A percentile compares a stretch with the other conserved stretches of the same genome.
Conservation (phyloP, 2,329 filamentous ascomycete species). For the Neofusicoccum ribis region DNA sequence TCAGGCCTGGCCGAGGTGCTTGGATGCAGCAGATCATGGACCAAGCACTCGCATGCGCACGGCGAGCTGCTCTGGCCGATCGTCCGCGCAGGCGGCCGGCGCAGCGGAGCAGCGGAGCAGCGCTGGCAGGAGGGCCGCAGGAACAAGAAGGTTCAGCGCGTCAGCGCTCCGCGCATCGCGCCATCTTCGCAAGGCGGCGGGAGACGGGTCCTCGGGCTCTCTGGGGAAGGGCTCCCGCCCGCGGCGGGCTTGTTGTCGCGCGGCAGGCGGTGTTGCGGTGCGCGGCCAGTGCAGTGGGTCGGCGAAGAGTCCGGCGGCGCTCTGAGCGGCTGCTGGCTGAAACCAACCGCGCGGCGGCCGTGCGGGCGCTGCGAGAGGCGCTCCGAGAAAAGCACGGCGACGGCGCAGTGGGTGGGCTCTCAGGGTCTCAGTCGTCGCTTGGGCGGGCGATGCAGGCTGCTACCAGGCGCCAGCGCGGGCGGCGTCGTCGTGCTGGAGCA, state of each 20-base stretch:
- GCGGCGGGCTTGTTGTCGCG: background rate
- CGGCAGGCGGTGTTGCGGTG: background rate
- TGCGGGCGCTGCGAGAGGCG: too few relatives aligned
- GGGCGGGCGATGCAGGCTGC: too few relatives aligned
- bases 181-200: background rate
- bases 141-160: constrained; percentile 5
- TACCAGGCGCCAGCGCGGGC: too few relatives aligned
- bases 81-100: background rate
- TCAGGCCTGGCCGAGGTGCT: background rate
- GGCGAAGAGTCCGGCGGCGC: background rate
- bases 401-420: too few relatives aligned
- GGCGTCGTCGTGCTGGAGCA: too few relatives aligned
- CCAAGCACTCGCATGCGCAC: constrained; percentile 4
- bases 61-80: background rate
- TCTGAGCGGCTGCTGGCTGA: too few relatives aligned
- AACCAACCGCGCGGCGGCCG: too few relatives aligned
- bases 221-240: background rate
- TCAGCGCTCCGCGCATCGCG: background rate
- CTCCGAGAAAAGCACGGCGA: too few relatives aligned
- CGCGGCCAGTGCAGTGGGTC: too few relatives aligned
- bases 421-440: too few relatives aligned
- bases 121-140: background rate
- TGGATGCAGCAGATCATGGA: constrained; percentile 7
- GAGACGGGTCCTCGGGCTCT: background rate
- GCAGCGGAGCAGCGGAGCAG: background rate